A percentile compares a stretch with the other conserved stretches of the same genome.
phyloP scores from a whole-genome alignment of 768 basidiomycete species.

The Tephrocybe sp. region DNA sequence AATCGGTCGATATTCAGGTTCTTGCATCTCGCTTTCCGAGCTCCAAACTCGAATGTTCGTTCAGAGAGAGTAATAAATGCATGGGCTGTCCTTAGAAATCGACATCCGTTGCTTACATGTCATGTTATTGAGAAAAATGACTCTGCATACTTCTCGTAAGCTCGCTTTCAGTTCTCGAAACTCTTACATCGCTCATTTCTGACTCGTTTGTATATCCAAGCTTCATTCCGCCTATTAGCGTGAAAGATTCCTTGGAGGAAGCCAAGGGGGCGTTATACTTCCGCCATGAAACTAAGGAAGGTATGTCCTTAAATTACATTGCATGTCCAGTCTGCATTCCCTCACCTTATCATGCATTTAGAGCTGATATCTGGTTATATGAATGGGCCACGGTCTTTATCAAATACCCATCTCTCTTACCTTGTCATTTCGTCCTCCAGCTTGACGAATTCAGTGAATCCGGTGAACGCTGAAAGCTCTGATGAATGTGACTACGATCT shows the following conservation, averaged over 20 bases:
- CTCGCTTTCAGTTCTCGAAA: conserved; percentile 9
- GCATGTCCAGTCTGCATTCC: neutral
- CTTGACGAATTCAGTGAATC: neutral
- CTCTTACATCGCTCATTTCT: no score
- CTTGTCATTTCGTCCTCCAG: conserved; percentile 33
- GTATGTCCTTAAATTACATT: conserved; percentile 26
- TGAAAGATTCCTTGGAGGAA: conserved; percentile 36
- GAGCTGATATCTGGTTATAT: conserved; percentile 56
- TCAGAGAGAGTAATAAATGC: conserved; percentile 40
- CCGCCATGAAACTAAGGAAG: conserved; percentile 39
- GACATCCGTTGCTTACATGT: conserved; percentile 59
- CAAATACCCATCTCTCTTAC: conserved; percentile 48
- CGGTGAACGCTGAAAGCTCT: neutral
- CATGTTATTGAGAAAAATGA: conserved; percentile 35
- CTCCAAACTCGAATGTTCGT: conserved; percentile 20
- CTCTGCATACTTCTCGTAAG: conserved; percentile 53
- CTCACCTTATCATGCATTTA: neutral
- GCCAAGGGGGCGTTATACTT: conserved; percentile 43
- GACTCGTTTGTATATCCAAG: conserved; percentile 23
- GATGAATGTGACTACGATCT: conserved; percentile 33
- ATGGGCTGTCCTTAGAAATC: conserved; percentile 58
- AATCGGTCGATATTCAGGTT: conserved; percentile 22
- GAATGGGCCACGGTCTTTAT: conserved; percentile 61
- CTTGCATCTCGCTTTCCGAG: conserved; percentile 29
- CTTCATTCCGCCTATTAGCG: conserved; percentile 39